phyloP scores from a whole-genome alignment of 2,329 filamentous ascomycete species.

The Didymella segeticola region DNA sequence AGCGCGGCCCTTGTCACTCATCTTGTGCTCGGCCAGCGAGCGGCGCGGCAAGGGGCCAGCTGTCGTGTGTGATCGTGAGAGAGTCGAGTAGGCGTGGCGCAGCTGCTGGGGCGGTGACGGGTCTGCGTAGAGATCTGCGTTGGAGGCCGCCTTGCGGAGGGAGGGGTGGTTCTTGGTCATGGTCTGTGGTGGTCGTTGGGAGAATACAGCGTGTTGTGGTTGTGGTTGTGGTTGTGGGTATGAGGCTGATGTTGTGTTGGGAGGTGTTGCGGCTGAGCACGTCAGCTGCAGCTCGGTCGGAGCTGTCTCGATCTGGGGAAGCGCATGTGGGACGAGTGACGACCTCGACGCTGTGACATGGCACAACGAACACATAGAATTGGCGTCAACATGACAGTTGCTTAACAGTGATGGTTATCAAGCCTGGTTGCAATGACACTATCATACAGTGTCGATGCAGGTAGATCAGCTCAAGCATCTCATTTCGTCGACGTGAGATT shows the following conservation, averaged over 20 bases:
- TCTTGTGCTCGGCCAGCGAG: constrained; percentile 23
- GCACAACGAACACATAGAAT: too few relatives aligned
- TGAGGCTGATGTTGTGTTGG: constrained; percentile 6
- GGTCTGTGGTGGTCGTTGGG: constrained; percentile 1
- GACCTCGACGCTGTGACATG: too few relatives aligned
- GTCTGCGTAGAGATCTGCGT: constrained; percentile 47
- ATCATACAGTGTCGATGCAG: too few relatives aligned
- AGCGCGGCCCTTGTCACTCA: constrained; percentile 17
- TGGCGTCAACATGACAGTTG: too few relatives aligned
- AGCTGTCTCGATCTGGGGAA: constrained; percentile 18
- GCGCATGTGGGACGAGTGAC: constrained; percentile 9
- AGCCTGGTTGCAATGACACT: too few relatives aligned
- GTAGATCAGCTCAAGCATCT: too few relatives aligned
- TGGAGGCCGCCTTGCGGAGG: constrained; percentile 46
- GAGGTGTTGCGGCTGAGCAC: constrained; percentile 9
- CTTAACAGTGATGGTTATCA: too few relatives aligned
- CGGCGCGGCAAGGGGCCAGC: constrained; percentile 32
- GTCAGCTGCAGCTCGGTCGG: constrained; percentile 10
- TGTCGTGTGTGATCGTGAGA: constrained; percentile 43
- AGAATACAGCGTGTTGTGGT: not conserved
- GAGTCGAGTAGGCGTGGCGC: constrained; percentile 33
- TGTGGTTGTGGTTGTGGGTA: not conserved
- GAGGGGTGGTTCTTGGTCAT: constrained; percentile 50
- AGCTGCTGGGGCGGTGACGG: constrained; percentile 39
- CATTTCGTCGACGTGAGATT: too few relatives aligned